phyloP scores from a whole-genome alignment of 2,329 filamentous ascomycete species.

The Penicillium sclerotiorum region DNA sequence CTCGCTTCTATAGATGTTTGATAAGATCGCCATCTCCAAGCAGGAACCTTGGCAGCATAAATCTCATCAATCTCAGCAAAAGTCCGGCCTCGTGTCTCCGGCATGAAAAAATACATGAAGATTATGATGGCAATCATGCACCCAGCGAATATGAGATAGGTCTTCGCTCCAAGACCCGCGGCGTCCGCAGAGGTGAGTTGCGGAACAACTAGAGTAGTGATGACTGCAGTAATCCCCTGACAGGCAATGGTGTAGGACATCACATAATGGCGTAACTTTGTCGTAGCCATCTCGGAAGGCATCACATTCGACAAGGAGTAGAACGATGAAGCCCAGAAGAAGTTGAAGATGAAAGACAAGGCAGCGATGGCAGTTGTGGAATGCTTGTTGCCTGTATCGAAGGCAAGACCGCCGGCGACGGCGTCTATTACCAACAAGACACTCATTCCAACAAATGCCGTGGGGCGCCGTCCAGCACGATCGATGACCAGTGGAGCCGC shows the following conservation, averaged over 20 bases:
- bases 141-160: slow-evolving; percentile 38
- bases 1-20: slow-evolving; percentile 25
- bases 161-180: slow-evolving; percentile 36
- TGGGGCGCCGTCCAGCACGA: slow-evolving; percentile 37
- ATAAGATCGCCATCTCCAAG: slow-evolving; percentile 37
- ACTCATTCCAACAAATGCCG: slow-evolving; percentile 38
- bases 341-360: slow-evolving; percentile 40
- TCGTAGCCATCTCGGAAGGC: slow-evolving; percentile 41
- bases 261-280: slow-evolving; percentile 40
- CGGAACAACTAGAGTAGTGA: slow-evolving; percentile 43
- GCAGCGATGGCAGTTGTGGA: slow-evolving; percentile 33
- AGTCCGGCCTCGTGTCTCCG: slow-evolving; percentile 34
- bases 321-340: slow-evolving; percentile 43
- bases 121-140: slow-evolving; percentile 34
- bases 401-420: slow-evolving; percentile 38
- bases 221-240: slow-evolving; percentile 40
- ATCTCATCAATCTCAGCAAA: slow-evolving; percentile 40
- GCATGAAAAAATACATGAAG: slow-evolving; percentile 33
- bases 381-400: slow-evolving; percentile 25
- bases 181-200: slow-evolving; percentile 38
- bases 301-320: slow-evolving; percentile 38
- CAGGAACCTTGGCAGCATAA: slow-evolving; percentile 34
- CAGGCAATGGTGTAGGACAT: slow-evolving; percentile 42
- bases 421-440: slow-evolving; percentile 38
- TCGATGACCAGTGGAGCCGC: slow-evolving; percentile 40